A percentile compares a stretch with the other conserved stretches of the same genome.
phyloP scores from a whole-genome alignment of 1,284 basidiomycete species.

The Sanguinoderma infundibulare region DNA sequence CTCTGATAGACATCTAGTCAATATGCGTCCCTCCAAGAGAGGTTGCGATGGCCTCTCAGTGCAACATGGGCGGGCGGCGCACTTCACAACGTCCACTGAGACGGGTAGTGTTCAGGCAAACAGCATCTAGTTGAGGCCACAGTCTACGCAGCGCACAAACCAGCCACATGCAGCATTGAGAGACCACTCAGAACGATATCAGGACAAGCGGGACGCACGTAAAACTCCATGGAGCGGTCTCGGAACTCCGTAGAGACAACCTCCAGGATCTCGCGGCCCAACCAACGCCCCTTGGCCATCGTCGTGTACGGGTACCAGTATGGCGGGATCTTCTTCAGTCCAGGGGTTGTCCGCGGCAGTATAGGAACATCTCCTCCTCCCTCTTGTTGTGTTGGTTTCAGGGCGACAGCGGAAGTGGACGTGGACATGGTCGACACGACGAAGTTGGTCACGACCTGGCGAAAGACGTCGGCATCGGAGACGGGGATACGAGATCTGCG shows the following conservation, averaged over 20 bases:
- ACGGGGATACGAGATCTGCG: slow-evolving; percentile 20
- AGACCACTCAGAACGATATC: neutral
- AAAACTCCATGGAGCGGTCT: slow-evolving; percentile 90
- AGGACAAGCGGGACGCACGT: slow-evolving; percentile 62
- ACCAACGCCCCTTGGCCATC: slow-evolving; percentile 92
- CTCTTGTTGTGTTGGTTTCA: neutral
- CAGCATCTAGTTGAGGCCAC: neutral
- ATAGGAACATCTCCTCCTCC: neutral
- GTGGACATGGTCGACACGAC: slow-evolving; percentile 22
- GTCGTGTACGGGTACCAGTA: slow-evolving; percentile 90
- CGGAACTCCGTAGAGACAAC: slow-evolving; percentile 90
- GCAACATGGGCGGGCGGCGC: neutral
- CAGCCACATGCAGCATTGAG: slow-evolving; percentile 21
- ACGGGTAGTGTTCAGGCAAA: neutral
- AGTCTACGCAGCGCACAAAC: neutral
- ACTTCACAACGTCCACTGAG: neutral
- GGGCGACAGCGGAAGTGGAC: neutral
- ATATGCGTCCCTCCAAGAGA: neutral
- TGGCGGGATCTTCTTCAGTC: slow-evolving; percentile 72
- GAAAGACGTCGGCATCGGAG: slow-evolving; percentile 27
- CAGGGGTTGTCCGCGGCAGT: slow-evolving; percentile 26
- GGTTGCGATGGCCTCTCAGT: slow-evolving; percentile 4
- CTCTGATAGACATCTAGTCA: slow-evolving; percentile 49
- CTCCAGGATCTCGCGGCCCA: slow-evolving; percentile 84
- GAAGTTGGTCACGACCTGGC: slow-evolving; percentile 24